Conservation (phyloP, 306 rosid genomes). For the Pyrus bretschneideri region DNA sequence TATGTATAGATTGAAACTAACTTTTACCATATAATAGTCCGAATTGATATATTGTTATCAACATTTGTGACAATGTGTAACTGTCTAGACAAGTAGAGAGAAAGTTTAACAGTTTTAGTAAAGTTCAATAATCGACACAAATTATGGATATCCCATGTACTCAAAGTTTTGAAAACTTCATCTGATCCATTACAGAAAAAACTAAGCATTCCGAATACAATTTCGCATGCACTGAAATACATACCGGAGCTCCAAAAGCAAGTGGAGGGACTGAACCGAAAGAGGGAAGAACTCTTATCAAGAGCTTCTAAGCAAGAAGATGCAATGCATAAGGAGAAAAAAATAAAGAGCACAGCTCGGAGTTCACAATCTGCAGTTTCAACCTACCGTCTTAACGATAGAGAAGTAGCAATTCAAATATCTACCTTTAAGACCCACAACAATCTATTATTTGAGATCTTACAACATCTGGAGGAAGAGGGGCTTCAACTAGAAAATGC, state of each 20-base stretch:
- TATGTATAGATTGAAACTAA: no score
- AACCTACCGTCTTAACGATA: conserved; percentile 34
- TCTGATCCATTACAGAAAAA: conserved; percentile 36
- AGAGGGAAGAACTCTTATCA: conserved; percentile 42
- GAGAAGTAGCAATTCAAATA: conserved; percentile 48
- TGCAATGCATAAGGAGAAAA: neutral
- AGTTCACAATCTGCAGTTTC: conserved; percentile 38
- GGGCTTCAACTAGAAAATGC: conserved; percentile 41
- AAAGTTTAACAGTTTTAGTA: no score
- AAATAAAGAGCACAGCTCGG: neutral
- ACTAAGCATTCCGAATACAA: conserved; percentile 55
- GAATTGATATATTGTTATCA: no score
- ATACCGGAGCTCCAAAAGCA: conserved; percentile 58
- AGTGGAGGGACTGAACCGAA: conserved; percentile 40
- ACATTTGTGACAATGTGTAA: no score
- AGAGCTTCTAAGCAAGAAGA: conserved; percentile 13
- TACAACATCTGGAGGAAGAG: conserved; percentile 42
- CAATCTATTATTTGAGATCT: conserved; percentile 33
- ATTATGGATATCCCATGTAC: no score
- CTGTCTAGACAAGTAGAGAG: no score
- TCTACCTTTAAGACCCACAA: conserved; percentile 20
- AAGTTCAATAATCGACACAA: no score
- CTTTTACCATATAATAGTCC: no score
- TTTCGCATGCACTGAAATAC: conserved; percentile 46
- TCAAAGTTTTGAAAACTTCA: no score